These are phyloP conservation scores for Ophiostoma australiae DNA, from an alignment of 2,329 filamentous ascomycete genomes.

Conservation along the genomic window DNA sequence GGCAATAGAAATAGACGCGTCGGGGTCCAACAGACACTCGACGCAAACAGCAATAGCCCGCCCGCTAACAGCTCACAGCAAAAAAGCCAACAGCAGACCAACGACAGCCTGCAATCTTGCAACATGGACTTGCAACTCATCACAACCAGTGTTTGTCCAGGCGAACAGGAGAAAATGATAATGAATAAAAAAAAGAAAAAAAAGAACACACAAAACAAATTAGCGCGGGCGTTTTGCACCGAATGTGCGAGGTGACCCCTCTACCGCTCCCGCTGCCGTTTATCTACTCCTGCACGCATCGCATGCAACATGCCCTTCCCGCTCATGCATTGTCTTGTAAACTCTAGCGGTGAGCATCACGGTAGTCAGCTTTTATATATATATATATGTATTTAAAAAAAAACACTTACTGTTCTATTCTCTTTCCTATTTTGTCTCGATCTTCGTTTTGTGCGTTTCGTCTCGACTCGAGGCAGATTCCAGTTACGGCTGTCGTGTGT, in stretches of 20 bases:
- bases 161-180: too few species aligned
- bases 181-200: not conserved
- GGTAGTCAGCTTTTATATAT: not conserved
- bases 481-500: not conserved
- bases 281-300: conserved; percentile 1
- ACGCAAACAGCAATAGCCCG: not conserved
- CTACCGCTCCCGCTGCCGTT: not conserved
- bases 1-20: not conserved
- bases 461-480: not conserved
- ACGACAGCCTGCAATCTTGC: not conserved
- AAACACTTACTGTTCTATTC: not conserved
- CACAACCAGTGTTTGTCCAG: not conserved
- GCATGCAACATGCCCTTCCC: conserved; percentile 10
- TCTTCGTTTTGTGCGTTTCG: not conserved
- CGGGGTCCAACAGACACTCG: conserved; percentile 4
- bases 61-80: not conserved
- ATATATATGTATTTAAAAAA: too few species aligned
- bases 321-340: not conserved
- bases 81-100: not conserved
- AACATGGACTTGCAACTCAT: not conserved
- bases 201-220: not conserved
- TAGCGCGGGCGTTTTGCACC: not conserved
- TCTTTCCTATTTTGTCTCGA: not conserved
- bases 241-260: too few species aligned
- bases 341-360: conserved; percentile 4